These are phyloP conservation scores for Neonectria magnoliae DNA, from an alignment of 2,329 filamentous ascomycete species.

Conservation along the genomic window DNA sequence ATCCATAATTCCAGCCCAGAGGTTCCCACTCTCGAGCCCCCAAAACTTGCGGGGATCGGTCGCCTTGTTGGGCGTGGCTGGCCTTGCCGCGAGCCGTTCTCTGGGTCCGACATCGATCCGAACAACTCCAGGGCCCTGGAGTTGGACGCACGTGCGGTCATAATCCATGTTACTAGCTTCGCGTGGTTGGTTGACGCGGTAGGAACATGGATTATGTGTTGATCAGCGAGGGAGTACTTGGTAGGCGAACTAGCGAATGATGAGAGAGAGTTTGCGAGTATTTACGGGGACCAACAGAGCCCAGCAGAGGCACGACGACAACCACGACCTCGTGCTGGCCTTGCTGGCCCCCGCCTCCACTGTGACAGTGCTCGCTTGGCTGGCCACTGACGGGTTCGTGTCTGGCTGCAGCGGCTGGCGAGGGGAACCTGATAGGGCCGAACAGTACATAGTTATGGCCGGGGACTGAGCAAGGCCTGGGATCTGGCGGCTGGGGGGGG, in stretches of 20 bases:
- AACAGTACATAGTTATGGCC: not conserved
- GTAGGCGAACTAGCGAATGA: slow-evolving; percentile 7
- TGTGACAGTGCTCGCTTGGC: slow-evolving; percentile 21
- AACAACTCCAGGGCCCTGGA: slow-evolving; percentile 19
- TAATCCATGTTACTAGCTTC: slow-evolving; percentile 11
- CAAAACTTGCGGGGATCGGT: slow-evolving; percentile 8
- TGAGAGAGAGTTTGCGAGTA: not conserved
- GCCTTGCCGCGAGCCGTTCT: slow-evolving; percentile 12
- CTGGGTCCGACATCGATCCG: slow-evolving; percentile 36
- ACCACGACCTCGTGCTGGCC: slow-evolving; percentile 7
- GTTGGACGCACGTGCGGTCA: slow-evolving; percentile 14
- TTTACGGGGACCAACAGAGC: slow-evolving; percentile 3
- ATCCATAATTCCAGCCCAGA: not conserved
- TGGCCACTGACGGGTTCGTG: slow-evolving; percentile 9
- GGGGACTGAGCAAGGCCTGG: slow-evolving; percentile 3
- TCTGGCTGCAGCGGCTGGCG: slow-evolving; percentile 15
- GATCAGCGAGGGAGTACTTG: slow-evolving; percentile 6
- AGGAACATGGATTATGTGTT: slow-evolving; percentile 12
- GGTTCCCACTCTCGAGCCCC: not conserved
- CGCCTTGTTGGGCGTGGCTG: slow-evolving; percentile 34
- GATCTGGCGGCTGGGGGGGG: slow-evolving; percentile 1
- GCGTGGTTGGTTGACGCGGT: slow-evolving; percentile 8
- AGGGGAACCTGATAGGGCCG: slow-evolving; percentile 7
- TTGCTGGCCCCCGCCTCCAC: slow-evolving; percentile 6
- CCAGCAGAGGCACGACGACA: slow-evolving; percentile 11